A percentile compares a stretch with the other conserved stretches of the same genome.
phyloP scores from a whole-genome alignment of 129 eudicot species.

The Logfia minima region DNA sequence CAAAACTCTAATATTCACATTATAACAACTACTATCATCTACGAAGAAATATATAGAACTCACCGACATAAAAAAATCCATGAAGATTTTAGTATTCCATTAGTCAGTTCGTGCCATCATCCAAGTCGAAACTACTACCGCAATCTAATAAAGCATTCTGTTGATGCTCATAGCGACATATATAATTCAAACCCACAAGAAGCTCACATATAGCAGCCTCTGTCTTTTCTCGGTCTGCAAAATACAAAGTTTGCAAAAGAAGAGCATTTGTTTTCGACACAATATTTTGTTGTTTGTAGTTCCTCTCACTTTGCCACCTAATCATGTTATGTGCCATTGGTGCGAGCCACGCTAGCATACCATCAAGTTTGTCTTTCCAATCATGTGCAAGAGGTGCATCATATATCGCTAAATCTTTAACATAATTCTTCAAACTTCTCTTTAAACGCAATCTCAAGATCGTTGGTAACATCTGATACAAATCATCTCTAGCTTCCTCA shows the following conservation, averaged over 20 bases:
- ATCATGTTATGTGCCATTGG: conserved; percentile 93
- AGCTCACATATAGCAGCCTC: conserved; percentile 83
- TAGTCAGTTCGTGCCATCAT: conserved; percentile 82
- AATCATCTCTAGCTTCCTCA: conserved; percentile 87
- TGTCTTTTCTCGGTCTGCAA: conserved; percentile 72
- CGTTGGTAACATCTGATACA: conserved; percentile 85
- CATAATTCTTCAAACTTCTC: conserved; percentile 53
- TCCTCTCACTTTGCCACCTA: conserved; percentile 92
- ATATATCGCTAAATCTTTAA: conserved; percentile 62
- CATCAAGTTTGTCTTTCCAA: conserved; percentile 75
- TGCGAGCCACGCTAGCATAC: conserved; percentile 64
- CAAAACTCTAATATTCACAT: conserved; percentile 47
- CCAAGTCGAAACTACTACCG: conserved; percentile 83
- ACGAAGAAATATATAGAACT: conserved; percentile 24
- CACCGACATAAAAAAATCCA: conserved; percentile 20
- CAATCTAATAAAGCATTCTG: conserved; percentile 86
- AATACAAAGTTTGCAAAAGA: conserved; percentile 76
- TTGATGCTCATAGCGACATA: conserved; percentile 85
- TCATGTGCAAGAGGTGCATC: conserved; percentile 90
- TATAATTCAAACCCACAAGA: conserved; percentile 79
- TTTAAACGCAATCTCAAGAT: conserved; percentile 66
- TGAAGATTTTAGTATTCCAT: conserved; percentile 38
- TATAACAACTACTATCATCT: conserved; percentile 34
- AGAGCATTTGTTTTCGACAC: conserved; percentile 79
- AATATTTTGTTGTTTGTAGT: conserved; percentile 78